Evolutionary conservation across 1,284 basidiomycete species (phyloP).

Genomic region (Sanghuangporus baumii): DNA sequence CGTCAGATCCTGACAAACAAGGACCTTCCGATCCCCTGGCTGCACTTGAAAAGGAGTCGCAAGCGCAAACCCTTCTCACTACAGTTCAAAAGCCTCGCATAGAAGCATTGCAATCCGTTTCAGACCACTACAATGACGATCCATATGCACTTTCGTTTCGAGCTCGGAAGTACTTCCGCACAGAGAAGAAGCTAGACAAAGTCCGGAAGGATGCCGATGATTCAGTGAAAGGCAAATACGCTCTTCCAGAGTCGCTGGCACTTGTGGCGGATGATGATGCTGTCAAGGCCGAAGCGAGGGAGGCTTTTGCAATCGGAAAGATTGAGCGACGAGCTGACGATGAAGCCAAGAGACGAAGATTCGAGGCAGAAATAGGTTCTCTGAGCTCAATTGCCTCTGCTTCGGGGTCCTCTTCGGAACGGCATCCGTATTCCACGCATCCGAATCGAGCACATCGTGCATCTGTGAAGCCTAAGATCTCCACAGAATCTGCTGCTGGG

Average conservation of each 20-base stretch:
- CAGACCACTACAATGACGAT: slow-evolving; percentile 73
- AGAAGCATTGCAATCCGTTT: slow-evolving; percentile 68
- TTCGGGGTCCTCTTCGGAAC: background rate
- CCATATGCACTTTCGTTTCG: slow-evolving; percentile 77
- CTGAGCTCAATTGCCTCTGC: background rate
- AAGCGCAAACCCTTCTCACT: slow-evolving; percentile 65
- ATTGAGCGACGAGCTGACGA: slow-evolving; percentile 37
- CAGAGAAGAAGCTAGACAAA: slow-evolving; percentile 76
- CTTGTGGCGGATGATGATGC: slow-evolving; percentile 57
- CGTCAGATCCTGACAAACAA: slow-evolving; percentile 65
- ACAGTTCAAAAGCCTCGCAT: slow-evolving; percentile 73
- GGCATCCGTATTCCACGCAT: background rate
- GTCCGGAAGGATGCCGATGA: slow-evolving; percentile 64
- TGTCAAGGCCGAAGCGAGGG: slow-evolving; percentile 49
- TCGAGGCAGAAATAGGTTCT: slow-evolving; percentile 29
- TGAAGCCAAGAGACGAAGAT: slow-evolving; percentile 42
- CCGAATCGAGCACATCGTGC: background rate
- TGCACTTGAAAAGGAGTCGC: slow-evolving; percentile 82
- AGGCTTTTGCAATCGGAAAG: slow-evolving; percentile 52
- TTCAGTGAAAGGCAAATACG: slow-evolving; percentile 65
- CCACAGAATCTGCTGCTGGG: slow-evolving; percentile 3
- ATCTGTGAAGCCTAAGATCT: background rate
- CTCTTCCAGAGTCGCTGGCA: slow-evolving; percentile 56
- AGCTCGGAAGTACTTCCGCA: slow-evolving; percentile 76
- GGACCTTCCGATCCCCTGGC: slow-evolving; percentile 75